These are phyloP conservation scores for Paramecium caudatum DNA, from an alignment of 73 alveolate genomes.

Conservation along the genomic window DNA sequence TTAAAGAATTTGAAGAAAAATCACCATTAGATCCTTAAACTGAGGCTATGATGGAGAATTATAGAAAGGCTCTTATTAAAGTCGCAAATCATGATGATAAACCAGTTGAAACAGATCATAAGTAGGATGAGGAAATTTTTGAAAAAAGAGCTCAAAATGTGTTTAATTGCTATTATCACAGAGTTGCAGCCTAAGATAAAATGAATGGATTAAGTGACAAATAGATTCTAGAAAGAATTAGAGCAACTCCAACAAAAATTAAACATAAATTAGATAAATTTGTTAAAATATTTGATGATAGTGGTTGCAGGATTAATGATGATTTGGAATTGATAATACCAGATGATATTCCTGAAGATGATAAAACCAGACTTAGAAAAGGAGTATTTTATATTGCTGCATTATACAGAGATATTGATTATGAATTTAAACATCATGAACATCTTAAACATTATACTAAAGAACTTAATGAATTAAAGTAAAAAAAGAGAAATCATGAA, in stretches of 20 bases:
- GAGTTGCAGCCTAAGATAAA: constrained; percentile 2
- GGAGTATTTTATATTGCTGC: background rate
- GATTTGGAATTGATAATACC: constrained; percentile 28
- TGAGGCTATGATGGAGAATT: constrained; percentile 24
- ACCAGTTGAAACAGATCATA: constrained; percentile 1
- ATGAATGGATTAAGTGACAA: background rate
- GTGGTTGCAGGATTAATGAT: background rate
- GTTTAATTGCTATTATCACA: constrained; percentile 32
- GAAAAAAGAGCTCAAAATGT: constrained; percentile 43
- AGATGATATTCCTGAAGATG: background rate
- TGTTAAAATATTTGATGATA: background rate
- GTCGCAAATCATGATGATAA: constrained; percentile 42
- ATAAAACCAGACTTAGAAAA: background rate
- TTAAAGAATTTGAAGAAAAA: constrained; percentile 28
- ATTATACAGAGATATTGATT: constrained; percentile 3
- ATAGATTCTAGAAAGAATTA: constrained; percentile 2
- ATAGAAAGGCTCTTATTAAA: background rate
- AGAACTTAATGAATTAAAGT: background rate
- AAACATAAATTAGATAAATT: background rate
- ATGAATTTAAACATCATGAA: constrained; percentile 22
- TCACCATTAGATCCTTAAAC: constrained; percentile 39
- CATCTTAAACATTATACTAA: background rate
- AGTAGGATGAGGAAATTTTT: constrained; percentile 7
- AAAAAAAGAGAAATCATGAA: background rate
- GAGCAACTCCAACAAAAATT: constrained; percentile 23